Evolutionary conservation across 2,329 filamentous ascomycete genomes (phyloP).

Genomic region (Aspergillus pseudoviridinutans): DNA sequence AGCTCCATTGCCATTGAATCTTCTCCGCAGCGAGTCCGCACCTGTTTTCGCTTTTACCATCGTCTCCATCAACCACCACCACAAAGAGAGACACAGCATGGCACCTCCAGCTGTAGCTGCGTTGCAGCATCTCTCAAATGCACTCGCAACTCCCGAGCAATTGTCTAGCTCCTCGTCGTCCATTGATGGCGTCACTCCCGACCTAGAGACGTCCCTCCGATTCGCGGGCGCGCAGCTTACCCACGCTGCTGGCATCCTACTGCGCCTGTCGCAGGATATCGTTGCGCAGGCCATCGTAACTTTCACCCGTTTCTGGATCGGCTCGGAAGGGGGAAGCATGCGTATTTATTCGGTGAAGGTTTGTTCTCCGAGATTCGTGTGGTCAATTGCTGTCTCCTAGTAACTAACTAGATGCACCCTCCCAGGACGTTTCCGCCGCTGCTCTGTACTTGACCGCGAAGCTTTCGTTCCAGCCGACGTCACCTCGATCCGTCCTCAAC

Average conservation of each 20-base stretch:
- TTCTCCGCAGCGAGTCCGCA: background rate
- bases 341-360: constrained; percentile 43
- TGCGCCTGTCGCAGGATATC: constrained; percentile 79
- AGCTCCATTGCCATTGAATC: background rate
- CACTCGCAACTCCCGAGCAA: constrained; percentile 43
- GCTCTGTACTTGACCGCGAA: constrained; percentile 79
- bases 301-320: constrained; percentile 75
- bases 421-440: constrained; percentile 75
- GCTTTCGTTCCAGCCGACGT: constrained; percentile 70
- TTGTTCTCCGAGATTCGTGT: background rate
- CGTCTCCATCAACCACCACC: constrained; percentile 7
- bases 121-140: constrained; percentile 41
- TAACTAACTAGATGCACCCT: background rate
- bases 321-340: constrained; percentile 43
- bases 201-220: constrained; percentile 42
- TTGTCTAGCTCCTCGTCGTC: constrained; percentile 42
- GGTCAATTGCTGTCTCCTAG: background rate
- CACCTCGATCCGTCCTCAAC: constrained; percentile 75
- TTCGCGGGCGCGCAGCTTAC: constrained; percentile 45
- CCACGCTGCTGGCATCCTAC: constrained; percentile 57
- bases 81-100: constrained; percentile 12
- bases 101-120: constrained; percentile 22
- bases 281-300: constrained; percentile 82
- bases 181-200: constrained; percentile 40
- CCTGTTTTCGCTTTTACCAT: background rate